Evolutionary conservation across 2,329 filamentous ascomycete species (phyloP).

Genomic region (Botrytis aclada): DNA sequence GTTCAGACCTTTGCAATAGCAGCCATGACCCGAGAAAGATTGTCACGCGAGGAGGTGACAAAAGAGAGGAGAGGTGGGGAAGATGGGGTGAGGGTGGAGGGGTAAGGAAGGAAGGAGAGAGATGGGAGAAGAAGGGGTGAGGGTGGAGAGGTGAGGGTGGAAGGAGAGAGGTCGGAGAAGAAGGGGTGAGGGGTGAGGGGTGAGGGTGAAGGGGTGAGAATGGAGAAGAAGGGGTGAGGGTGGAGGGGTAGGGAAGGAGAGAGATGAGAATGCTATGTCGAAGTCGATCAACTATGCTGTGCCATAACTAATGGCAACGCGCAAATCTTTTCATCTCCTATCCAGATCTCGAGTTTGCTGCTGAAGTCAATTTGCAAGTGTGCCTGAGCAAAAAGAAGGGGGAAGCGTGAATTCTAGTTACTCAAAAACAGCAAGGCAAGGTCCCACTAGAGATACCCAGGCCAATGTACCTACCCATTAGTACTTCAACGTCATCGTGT

Average conservation of each 20-base stretch:
- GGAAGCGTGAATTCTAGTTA: background rate
- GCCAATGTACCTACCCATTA: background rate
- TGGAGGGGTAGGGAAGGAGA: background rate
- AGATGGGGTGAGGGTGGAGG: background rate
- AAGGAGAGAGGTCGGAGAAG: no score
- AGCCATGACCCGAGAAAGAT: background rate
- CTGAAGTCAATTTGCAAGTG: background rate
- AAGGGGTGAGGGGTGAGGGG: background rate
- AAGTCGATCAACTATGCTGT: background rate
- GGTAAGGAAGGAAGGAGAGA: background rate
- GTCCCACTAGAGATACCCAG: background rate
- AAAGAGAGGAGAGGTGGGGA: background rate
- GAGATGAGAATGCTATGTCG: background rate
- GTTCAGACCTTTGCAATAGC: accelerated
- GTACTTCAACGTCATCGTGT: background rate
- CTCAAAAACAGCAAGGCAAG: background rate
- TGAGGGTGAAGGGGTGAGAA: background rate
- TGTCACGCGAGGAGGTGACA: background rate
- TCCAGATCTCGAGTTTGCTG: background rate
- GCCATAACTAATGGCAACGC: background rate
- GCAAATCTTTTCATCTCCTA: background rate
- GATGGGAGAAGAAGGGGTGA: background rate
- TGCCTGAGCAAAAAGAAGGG: background rate
- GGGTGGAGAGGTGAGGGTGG: no score
- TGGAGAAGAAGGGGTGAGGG: background rate